Conservation (phyloP, 331 rosid species). For the Spiraea crenata region DNA sequence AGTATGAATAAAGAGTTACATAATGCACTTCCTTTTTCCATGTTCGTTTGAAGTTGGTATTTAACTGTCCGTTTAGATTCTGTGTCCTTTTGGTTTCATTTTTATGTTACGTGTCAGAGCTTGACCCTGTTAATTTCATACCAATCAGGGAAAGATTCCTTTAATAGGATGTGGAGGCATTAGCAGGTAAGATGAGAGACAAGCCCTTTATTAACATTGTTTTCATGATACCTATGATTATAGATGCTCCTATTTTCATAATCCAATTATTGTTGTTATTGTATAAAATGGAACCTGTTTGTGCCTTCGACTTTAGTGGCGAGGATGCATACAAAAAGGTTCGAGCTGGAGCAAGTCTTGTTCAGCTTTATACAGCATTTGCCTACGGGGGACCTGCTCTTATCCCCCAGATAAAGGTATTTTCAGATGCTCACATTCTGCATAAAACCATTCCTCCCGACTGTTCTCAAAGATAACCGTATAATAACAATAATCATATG, state of each 20-base stretch:
- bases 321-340: conserved; percentile 90
- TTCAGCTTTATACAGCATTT: conserved; percentile 90
- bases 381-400: conserved; percentile 98
- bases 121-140: conserved; percentile 23
- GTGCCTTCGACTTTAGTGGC: conserved; percentile 52
- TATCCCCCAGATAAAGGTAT: conserved; percentile 91
- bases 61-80: background rate
- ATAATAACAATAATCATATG: background rate
- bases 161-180: conserved; percentile 89
- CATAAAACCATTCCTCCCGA: background rate
- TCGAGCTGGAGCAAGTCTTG: conserved; percentile 91
- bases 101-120: conserved; percentile 21
- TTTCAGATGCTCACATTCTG: conserved; percentile 17
- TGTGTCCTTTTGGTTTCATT: background rate
- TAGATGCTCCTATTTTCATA: conserved; percentile 1
- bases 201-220: conserved; percentile 6
- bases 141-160: conserved; percentile 76
- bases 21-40: background rate
- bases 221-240: conserved; percentile 2
- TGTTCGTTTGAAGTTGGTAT: background rate
- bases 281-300: background rate
- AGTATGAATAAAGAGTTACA: too few species aligned
- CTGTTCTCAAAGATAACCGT: background rate
- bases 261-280: background rate
- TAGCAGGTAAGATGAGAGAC: conserved; percentile 55